Evolutionary conservation across 352 stramenopile species (phyloP), one percentile per base, ranked within the genome.

Genomic region (Globisporangium abappressorium): DNA sequence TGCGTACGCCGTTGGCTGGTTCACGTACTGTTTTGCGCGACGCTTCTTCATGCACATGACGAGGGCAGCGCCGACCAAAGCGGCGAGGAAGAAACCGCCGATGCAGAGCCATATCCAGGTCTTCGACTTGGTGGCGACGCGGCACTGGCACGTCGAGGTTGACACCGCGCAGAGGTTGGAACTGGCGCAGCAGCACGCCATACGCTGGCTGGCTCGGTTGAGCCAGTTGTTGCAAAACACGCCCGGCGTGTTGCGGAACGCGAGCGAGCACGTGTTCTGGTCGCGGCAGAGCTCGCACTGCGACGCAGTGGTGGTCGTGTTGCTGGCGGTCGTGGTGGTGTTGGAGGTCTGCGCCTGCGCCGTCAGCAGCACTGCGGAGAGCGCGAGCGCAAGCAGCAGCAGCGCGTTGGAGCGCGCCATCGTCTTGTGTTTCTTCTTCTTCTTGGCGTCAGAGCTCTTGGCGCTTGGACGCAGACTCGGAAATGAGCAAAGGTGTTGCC

Each of bases 201-300:
- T 70, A 24, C 68, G 68, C 24, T 76, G 68, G 46, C 53, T 73
- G 1, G 63, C 66, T n/a, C 59, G 34, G 70, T 76, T 76, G 18
- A 90, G 70, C 78, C 77, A 92, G 38, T 72, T 69, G 66, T 78
- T 76, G 68, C 84, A 92, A 68, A 75, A 92, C 61, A 81, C 43
- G 30, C 80, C 84, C 0, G 75, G 67, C 0, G 38, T 63, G 26
- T 68, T 76, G 12, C 84, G 70, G 71, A 78, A 90, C 11, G 81
- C 84, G 55, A 67, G 41, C 18, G 63, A 70, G 70, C 83, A 92
- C 56, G 80, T 70, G 28, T 60, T 66, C 1, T 66, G 43, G 57
- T 87, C 79, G 26, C 77, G 75, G 59, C 82, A 91, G 60, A 86
- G 73, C 65, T 91, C 75, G 68, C 82, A 89, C 43, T 69, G 64